Percentiles rank a stretch among this genome's conserved stretches.
These are phyloP conservation scores for Escallonia herrerae DNA, from an alignment of 129 eudicot genomes.

Conservation along the genomic window DNA sequence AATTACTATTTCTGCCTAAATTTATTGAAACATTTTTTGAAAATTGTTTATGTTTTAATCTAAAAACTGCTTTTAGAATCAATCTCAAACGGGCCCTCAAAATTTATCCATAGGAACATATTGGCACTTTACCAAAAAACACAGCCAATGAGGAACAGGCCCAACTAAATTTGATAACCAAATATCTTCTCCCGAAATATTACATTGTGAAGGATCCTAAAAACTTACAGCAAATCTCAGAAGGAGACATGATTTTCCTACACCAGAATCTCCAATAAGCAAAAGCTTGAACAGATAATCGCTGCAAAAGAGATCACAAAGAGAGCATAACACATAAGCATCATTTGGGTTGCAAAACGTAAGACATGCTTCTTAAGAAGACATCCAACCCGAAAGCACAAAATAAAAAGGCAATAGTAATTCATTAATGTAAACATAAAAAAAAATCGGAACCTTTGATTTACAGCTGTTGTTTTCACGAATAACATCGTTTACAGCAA, in stretches of 20 bases:
- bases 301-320: conserved; percentile 16
- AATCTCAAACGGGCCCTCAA: no score
- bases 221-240: conserved; percentile 43
- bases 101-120: no score
- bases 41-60: no score
- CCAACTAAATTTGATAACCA: neutral
- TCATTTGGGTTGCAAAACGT: neutral
- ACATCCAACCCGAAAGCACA: neutral
- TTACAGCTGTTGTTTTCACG: neutral
- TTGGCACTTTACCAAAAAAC: neutral
- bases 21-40: no score
- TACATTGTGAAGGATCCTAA: neutral
- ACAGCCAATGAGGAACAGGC: neutral
- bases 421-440: no score
- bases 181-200: neutral
- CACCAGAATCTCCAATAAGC: conserved; percentile 51
- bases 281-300: conserved; percentile 46
- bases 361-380: neutral
- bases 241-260: conserved; percentile 51
- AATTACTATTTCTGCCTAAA: no score
- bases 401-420: neutral
- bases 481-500: neutral
- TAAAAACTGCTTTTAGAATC: no score
- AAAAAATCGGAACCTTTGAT: no score
- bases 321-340: neutral